Conservation (phyloP, 2,329 filamentous ascomycete species). For the Diaporthe citriasiana region DNA sequence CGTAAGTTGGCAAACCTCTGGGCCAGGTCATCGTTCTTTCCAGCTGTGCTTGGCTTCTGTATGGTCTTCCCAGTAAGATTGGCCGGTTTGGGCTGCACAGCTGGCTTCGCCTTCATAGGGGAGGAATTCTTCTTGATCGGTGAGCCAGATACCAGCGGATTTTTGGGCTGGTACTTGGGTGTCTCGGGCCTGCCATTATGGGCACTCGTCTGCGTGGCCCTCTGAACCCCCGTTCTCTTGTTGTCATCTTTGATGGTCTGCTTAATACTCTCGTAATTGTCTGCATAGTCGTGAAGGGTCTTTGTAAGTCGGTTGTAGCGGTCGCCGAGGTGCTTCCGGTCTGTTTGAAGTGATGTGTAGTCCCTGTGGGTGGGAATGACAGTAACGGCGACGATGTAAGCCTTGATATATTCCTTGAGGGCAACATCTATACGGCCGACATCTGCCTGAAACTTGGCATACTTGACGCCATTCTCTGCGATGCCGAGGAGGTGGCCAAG, state of each 20-base stretch:
- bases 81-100: slow-evolving; percentile 76
- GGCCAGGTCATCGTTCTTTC: slow-evolving; percentile 63
- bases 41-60: slow-evolving; percentile 50
- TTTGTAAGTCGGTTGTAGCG: slow-evolving; percentile 65
- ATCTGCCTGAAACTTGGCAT: slow-evolving; percentile 73
- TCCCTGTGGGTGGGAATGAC: slow-evolving; percentile 83
- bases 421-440: slow-evolving; percentile 80
- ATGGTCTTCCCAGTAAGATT: slow-evolving; percentile 74
- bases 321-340: slow-evolving; percentile 62
- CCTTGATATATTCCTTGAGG: slow-evolving; percentile 84
- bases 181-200: slow-evolving; percentile 24
- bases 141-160: background rate
- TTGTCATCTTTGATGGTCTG: slow-evolving; percentile 74
- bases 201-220: slow-evolving; percentile 49
- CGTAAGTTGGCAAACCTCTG: slow-evolving; percentile 71
- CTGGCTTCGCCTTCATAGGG: slow-evolving; percentile 57
- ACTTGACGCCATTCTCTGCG: slow-evolving; percentile 67
- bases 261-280: slow-evolving; percentile 70
- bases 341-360: slow-evolving; percentile 74
- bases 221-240: slow-evolving; percentile 69
- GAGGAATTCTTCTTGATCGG: slow-evolving; percentile 7
- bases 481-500: slow-evolving; percentile 67
- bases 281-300: slow-evolving; percentile 63
- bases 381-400: slow-evolving; percentile 83
- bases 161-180: background rate